A percentile compares a stretch with the other conserved stretches of the same genome.
Evolutionary conservation across 2,329 filamentous ascomycete species (phyloP).

Genomic region (Lachnellula hyalina): DNA sequence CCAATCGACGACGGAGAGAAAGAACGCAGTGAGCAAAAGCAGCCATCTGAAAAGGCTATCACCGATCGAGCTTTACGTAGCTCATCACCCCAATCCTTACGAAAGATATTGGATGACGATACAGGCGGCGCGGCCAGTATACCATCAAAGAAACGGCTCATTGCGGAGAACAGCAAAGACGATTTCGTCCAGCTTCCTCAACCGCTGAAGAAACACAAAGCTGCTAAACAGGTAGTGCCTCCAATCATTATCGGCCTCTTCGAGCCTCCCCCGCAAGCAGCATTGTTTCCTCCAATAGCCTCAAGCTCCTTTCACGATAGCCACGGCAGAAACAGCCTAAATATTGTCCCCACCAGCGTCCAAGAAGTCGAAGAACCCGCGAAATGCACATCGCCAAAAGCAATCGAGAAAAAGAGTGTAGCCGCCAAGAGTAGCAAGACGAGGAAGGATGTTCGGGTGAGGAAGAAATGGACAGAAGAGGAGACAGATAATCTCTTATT

Average conservation of each 20-base stretch:
- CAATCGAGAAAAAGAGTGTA: constrained; percentile 3
- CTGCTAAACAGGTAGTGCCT: constrained; percentile 49
- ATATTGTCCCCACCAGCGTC: constrained; percentile 21
- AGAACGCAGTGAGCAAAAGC: constrained; percentile 11
- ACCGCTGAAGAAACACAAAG: constrained; percentile 59
- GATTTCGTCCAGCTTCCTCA: constrained; percentile 60
- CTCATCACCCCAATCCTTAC: constrained; percentile 31
- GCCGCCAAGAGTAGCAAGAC: constrained; percentile 3
- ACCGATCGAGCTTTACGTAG: constrained; percentile 25
- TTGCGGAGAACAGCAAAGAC: constrained; percentile 47
- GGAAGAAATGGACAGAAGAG: constrained; percentile 60
- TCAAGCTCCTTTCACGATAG: constrained; percentile 50
- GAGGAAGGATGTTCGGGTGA: constrained; percentile 48
- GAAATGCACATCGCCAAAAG: not conserved
- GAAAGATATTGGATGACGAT: constrained; percentile 31
- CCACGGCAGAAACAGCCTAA: constrained; percentile 35
- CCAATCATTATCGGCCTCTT: constrained; percentile 62
- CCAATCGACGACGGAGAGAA: constrained; percentile 30
- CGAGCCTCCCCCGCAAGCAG: constrained; percentile 52
- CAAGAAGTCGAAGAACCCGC: constrained; percentile 9
- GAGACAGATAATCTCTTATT: constrained; percentile 58
- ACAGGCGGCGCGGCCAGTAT: constrained; percentile 21
- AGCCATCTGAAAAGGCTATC: constrained; percentile 9
- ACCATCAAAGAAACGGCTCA: constrained; percentile 49
- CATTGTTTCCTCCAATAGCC: constrained; percentile 59